Evolutionary conservation across 2,329 filamentous ascomycete genomes (phyloP).

Genomic region (Cladosporium sphaerospermum): DNA sequence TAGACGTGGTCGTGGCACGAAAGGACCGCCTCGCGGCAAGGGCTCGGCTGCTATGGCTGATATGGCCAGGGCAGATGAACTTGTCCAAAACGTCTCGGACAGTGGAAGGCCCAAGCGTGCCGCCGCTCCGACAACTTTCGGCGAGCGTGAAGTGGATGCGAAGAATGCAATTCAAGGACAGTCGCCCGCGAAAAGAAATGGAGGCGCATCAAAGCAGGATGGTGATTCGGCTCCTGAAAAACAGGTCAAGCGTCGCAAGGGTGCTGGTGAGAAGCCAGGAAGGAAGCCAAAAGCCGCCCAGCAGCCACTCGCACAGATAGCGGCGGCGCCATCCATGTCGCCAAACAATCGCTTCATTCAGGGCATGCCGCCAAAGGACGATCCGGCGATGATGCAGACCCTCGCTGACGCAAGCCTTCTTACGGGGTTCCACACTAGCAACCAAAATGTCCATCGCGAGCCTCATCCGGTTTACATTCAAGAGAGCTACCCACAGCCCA

Average conservation of each 20-base stretch:
- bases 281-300: constrained; percentile 35
- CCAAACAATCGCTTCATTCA: constrained; percentile 28
- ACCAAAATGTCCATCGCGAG: constrained; percentile 1
- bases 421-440: constrained; percentile 23
- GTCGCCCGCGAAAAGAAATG: constrained; percentile 41
- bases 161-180: constrained; percentile 53
- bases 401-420: constrained; percentile 31
- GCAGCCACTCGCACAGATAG: constrained; percentile 33
- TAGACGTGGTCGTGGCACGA: constrained; percentile 39
- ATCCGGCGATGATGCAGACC: constrained; percentile 20
- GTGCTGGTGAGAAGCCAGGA: constrained; percentile 29
- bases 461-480: constrained; percentile 6
- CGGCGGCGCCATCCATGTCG: constrained; percentile 26
- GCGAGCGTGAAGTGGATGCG: constrained; percentile 57
- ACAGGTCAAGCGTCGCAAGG: constrained; percentile 27
- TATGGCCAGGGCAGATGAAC: constrained; percentile 43
- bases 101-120: constrained; percentile 46
- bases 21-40: constrained; percentile 39
- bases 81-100: constrained; percentile 35
- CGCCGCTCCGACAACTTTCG: constrained; percentile 66
- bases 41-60: constrained; percentile 58
- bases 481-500: background rate
- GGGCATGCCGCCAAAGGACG: constrained; percentile 22
- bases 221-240: constrained; percentile 28
- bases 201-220: constrained; percentile 15